Base-by-base conservation (phyloP, 768 basidiomycete species). In the Mrakia hoshinonis region DNA sequence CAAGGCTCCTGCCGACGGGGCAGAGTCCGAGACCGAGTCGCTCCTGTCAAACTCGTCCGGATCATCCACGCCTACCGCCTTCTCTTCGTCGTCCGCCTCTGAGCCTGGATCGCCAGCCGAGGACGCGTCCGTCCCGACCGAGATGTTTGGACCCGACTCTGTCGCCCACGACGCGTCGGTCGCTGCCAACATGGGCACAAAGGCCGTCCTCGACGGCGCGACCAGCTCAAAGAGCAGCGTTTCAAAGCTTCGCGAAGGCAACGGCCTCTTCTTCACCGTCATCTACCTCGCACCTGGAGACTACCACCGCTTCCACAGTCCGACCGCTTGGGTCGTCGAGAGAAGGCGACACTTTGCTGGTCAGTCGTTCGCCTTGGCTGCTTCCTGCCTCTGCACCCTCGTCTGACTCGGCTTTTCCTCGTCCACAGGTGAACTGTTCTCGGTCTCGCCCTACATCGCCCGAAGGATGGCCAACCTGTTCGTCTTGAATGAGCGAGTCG, bases 201-300 rank as follows among this genome's bases (percentile, higher is more conserved):
- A 70, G 20, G 73, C 74, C 7, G 47, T 73, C 2, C 54, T 54
- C 29, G 65, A 68, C 38, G 43, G 63, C 12, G 26, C 68, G 63
- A 69, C 12, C 61, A 58, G 68, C 58, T 63, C 77, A 63, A 80
- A 80, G 73, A 81, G 80, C 62, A 84, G 83, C 22, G 82, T 83
- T 66, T 82, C 82, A 10, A 82, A 81, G 49, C 82, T 88, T 54
- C 85, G 85, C 74, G 85, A 87, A 3, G 92, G 91, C 18, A 89
- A 97, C 77, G 84, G 87, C 22, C 85, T 98, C 29, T 96, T 87
- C 81, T 99, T 97, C 79, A 82, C 89, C 29, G 96, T 99, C 75
- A 89, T 99, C 72, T 99, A 98, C 81, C 89, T 99, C 68, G 96
- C 95, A 0, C 96, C 96, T 0, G 95, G 96, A 1, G 96, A 99